Evolutionary conservation across 2,329 filamentous ascomycete genomes (phyloP).

Genomic region (Orbilia javanica): DNA sequence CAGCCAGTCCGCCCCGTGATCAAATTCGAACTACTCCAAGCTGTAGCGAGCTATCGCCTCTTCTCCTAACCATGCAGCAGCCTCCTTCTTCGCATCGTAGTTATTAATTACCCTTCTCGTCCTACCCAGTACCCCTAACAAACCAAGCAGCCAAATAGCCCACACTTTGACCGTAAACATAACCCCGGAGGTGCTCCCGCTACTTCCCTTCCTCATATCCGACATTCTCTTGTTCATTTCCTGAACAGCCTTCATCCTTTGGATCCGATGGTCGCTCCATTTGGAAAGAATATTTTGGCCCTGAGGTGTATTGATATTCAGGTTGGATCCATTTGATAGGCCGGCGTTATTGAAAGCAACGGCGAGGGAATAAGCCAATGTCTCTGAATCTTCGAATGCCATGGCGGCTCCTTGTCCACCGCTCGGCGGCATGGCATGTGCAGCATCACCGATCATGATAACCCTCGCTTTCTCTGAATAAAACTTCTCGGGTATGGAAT

Average conservation of each 20-base stretch:
- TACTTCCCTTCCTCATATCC: conserved; percentile 40
- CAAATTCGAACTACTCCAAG: neutral
- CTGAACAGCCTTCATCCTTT: conserved; percentile 33
- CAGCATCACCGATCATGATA: conserved; percentile 71
- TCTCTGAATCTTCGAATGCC: conserved; percentile 71
- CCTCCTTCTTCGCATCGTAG: conserved; percentile 35
- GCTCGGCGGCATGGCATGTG: conserved; percentile 71
- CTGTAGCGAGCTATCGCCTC: neutral
- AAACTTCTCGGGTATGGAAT: conserved; percentile 46
- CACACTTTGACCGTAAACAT: conserved; percentile 47
- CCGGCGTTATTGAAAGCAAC: neutral
- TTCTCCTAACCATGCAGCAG: conserved; percentile 19
- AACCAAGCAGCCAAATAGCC: conserved; percentile 31
- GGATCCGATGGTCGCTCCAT: conserved; percentile 43
- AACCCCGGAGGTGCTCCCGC: conserved; percentile 18
- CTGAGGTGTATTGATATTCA: neutral
- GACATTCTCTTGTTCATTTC: conserved; percentile 39
- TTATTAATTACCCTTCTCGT: conserved; percentile 44
- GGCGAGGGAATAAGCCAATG: conserved; percentile 63
- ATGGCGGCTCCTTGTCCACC: conserved; percentile 72
- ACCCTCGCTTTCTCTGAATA: conserved; percentile 37
- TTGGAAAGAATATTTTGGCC: conserved; percentile 4
- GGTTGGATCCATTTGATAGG: neutral
- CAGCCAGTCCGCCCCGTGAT: too few relatives aligned
- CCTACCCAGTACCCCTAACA: conserved; percentile 30